Percentiles rank a stretch among this genome's conserved stretches.
Conservation (phyloP, 345 rosid species). For the Eucalyptus victrix region DNA sequence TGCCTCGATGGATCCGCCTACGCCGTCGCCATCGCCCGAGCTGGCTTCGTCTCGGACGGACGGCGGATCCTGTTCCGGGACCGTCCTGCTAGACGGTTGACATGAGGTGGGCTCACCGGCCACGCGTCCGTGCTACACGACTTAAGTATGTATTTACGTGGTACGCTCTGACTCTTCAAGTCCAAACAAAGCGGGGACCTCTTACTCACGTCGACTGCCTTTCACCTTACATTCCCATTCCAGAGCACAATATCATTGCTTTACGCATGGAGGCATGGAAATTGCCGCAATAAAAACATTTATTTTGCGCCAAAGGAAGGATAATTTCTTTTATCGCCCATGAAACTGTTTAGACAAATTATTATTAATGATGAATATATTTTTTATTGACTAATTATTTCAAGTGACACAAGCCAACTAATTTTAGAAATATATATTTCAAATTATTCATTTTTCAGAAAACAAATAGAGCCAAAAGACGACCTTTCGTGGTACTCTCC, state of each 20-base stretch:
- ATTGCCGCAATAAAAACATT: too few relatives aligned
- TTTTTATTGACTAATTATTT: too few relatives aligned
- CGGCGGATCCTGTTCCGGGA: fast-evolving
- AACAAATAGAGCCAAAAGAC: too few relatives aligned
- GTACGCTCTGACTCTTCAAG: not conserved
- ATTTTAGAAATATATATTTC: too few relatives aligned
- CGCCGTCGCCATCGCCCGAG: not conserved
- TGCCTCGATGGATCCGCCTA: not conserved
- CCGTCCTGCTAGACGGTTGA: not conserved
- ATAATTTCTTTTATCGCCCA: not conserved
- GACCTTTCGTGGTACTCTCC: too few relatives aligned
- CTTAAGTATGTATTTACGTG: not conserved
- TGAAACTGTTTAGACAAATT: not conserved
- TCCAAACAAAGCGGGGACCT: not conserved
- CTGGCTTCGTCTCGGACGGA: not conserved
- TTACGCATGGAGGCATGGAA: not conserved
- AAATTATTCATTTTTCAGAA: too few relatives aligned
- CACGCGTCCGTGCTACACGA: too few relatives aligned
- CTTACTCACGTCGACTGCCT: too few relatives aligned
- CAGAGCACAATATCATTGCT: not conserved
- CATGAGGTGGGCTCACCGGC: not conserved
- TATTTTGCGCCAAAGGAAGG: not conserved
- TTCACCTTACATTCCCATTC: not conserved
- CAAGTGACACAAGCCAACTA: not conserved
- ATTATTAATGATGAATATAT: too few relatives aligned